Evolutionary conservation across 2,329 filamentous ascomycete genomes (phyloP), one percentile per base, ranked within the genome.

Genomic region (Blumeriella jaapii): DNA sequence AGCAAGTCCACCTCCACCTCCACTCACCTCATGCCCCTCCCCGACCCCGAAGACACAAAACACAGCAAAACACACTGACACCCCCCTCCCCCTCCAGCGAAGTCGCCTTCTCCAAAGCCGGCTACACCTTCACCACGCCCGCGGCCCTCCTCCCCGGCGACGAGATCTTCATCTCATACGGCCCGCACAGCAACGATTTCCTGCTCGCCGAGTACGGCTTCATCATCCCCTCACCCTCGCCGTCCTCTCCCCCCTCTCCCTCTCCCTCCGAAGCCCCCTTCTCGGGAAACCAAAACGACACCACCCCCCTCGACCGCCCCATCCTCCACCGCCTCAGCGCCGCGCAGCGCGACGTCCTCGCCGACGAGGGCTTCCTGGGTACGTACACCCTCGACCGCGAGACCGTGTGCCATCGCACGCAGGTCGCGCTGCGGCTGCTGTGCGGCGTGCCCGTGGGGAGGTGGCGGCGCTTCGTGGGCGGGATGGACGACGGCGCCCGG

Each of bases 91-190:
- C n/a, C n/a, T n/a, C n/a, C n/a, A n/a, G n/a, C 55, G 56, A 61
- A 10, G 71, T 74, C 1, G 52, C 61, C 3, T 71, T 70, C 47
- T 61, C 65, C 29, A 42, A 56, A 1, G 54, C 58, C 1, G 65
- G 66, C 5, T 82, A 74, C 58, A 64, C 61, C 15, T 63, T 82
- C 29, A 64, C 58, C 12, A 66, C 73, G 2, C 59, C 65, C 29
- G 55, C 60, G 2, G 51, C 60, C 0, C 76, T 79, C 49, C 54
- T 53, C 1, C 48, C 55, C 2, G 75, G 74, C 6, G 71, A 80
- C 13, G 81, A 86, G 58, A 60, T 87, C 1, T 71, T 68, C 40
- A 72, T 82, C 16, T 74, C 69, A 17, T 87, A 87, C 48, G 82
- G 82, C 3, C 55, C 65, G 1, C 81, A 86, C 53, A 68, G 68